These are phyloP conservation scores for Viridothelium virens DNA, from an alignment of 495 filamentous ascomycete genomes.

Conservation along the genomic window DNA sequence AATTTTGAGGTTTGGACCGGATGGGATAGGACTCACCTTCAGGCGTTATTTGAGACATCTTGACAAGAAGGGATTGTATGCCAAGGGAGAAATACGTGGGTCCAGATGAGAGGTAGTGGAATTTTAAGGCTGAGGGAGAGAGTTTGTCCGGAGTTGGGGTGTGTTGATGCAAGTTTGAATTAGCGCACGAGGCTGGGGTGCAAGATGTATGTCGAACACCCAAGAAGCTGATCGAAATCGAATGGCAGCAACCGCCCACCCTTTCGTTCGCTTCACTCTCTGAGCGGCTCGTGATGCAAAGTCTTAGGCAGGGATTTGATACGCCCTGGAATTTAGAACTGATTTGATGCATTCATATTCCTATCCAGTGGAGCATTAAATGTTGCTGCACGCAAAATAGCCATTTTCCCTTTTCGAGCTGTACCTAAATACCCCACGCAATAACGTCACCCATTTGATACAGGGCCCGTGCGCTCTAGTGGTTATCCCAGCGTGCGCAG, in stretches of 20 bases:
- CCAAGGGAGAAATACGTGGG: not conserved
- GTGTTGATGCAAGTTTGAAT: constrained; percentile 4
- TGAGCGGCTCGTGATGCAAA: no score
- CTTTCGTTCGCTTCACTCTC: not conserved
- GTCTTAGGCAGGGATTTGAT: no score
- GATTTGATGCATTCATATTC: no score
- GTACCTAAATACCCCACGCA: not conserved
- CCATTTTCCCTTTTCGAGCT: not conserved
- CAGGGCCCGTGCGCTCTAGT: not conserved
- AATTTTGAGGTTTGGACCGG: not conserved
- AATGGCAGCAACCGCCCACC: not conserved
- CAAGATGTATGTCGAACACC: not conserved
- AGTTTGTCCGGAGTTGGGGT: not conserved
- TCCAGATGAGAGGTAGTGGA: not conserved
- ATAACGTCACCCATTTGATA: not conserved
- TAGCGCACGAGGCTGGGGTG: constrained; percentile 5
- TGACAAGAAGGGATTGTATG: not conserved
- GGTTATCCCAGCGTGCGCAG: not conserved
- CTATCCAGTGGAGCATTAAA: no score
- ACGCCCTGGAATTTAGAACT: no score
- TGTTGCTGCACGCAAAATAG: no score
- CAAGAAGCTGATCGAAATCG: constrained; percentile 9
- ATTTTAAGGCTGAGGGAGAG: not conserved
- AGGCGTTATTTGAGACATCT: constrained; percentile 26
- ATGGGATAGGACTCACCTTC: constrained; percentile 30